These are phyloP conservation scores for Hansfordia pulvinata DNA, from an alignment of 2,329 filamentous ascomycete species.

Conservation along the genomic window DNA sequence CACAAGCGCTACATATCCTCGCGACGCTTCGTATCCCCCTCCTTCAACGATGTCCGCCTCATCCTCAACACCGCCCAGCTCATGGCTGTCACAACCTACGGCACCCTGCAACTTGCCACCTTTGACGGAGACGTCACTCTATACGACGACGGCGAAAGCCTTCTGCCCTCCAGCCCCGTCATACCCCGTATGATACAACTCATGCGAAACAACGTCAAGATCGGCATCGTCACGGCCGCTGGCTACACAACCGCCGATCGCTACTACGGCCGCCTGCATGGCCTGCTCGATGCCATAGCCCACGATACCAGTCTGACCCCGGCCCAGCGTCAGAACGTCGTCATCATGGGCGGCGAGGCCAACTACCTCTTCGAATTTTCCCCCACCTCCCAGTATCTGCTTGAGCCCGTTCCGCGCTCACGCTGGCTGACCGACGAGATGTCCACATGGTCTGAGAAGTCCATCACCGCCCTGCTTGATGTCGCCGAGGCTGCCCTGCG, in stretches of 20 bases:
- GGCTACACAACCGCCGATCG: conserved; percentile 80
- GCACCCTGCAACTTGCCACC: conserved; percentile 71
- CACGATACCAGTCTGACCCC: conserved; percentile 42
- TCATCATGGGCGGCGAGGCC: conserved; percentile 91
- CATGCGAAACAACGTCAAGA: conserved; percentile 62
- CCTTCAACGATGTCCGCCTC: conserved; percentile 90
- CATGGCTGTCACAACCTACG: conserved; percentile 69
- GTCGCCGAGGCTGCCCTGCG: conserved; percentile 73
- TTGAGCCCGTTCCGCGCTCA: conserved; percentile 51
- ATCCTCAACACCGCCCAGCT: conserved; percentile 91
- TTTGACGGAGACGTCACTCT: conserved; percentile 97
- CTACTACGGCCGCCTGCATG: conserved; percentile 79
- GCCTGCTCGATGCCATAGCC: conserved; percentile 69
- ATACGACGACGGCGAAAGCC: conserved; percentile 76
- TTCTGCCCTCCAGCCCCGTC: conserved; percentile 64
- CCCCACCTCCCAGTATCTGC: conserved; percentile 46
- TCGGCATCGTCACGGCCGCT: conserved; percentile 93
- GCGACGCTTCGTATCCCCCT: conserved; percentile 84
- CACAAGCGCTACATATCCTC: conserved; percentile 74
- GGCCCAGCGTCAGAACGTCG: conserved; percentile 60
- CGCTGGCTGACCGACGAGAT: conserved; percentile 70
- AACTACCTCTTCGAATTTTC: conserved; percentile 88
- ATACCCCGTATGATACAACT: conserved; percentile 57
- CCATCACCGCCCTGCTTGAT: conserved; percentile 72
- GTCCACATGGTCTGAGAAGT: conserved; percentile 60